Evolutionary conservation across 2,329 filamentous ascomycete species (phyloP).

Genomic region (Aspergillus hortae): DNA sequence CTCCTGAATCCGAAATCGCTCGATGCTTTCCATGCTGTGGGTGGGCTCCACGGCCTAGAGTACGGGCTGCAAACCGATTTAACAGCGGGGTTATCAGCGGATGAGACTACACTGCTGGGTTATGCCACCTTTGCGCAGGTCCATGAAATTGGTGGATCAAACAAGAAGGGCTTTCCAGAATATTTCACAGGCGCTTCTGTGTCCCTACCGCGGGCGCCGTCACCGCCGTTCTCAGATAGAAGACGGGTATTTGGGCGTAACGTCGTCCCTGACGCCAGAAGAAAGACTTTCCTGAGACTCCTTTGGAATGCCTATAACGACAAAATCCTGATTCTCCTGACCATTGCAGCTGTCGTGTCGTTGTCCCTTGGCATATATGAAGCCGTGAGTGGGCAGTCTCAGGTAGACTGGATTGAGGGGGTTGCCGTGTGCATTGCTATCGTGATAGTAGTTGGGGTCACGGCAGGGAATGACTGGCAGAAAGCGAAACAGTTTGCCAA

Average conservation of each 20-base stretch:
- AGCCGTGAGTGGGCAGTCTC: constrained; percentile 47
- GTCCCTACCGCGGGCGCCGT: constrained; percentile 11
- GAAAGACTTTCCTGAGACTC: constrained; percentile 62
- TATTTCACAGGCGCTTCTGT: not conserved
- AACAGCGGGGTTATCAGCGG: constrained; percentile 60
- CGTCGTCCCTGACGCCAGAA: constrained; percentile 58
- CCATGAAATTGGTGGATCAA: not conserved
- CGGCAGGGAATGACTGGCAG: constrained; percentile 72
- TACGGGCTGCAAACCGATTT: constrained; percentile 65
- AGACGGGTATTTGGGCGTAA: constrained; percentile 67
- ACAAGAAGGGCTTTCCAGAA: not conserved
- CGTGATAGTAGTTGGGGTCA: constrained; percentile 68
- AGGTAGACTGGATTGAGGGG: constrained; percentile 74
- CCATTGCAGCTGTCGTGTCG: constrained; percentile 65
- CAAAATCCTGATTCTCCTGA: constrained; percentile 67
- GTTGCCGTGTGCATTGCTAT: constrained; percentile 75
- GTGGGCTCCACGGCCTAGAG: constrained; percentile 66
- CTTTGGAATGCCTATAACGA: constrained; percentile 77
- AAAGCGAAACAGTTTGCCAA: constrained; percentile 75
- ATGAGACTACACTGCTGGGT: constrained; percentile 52
- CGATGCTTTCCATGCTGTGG: constrained; percentile 67
- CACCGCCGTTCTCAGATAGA: constrained; percentile 55
- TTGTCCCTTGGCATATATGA: constrained; percentile 69
- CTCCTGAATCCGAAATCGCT: constrained; percentile 73
- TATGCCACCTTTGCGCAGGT: constrained; percentile 7